These are phyloP conservation scores for Eimeria praecox DNA, from an alignment of 169 alveolate species.

Conservation along the genomic window DNA sequence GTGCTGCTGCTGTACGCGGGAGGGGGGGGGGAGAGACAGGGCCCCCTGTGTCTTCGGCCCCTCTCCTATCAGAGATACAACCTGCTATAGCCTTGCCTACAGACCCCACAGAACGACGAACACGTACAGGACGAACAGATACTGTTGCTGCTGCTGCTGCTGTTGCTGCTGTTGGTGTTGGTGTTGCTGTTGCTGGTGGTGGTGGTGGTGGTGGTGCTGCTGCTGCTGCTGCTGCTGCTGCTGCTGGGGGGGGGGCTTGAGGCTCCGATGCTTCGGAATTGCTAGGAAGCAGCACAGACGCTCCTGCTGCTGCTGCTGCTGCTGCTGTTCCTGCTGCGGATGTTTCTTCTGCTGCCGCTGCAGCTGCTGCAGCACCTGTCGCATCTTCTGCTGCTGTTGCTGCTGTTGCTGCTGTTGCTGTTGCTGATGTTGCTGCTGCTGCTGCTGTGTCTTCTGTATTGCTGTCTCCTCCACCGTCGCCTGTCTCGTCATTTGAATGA, in stretches of 20 bases:
- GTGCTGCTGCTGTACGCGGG: neutral
- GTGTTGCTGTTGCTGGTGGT: conserved; percentile 40
- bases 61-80: too few species aligned
- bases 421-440: neutral
- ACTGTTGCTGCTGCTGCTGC: neutral
- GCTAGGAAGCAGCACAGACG: too few species aligned
- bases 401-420: neutral
- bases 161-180: too few species aligned
- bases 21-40: too few species aligned
- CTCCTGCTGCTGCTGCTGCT: conserved; percentile 54
- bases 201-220: conserved; percentile 20
- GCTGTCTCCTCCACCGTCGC: neutral
- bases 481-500: neutral
- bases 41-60: too few species aligned
- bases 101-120: neutral
- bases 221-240: conserved; percentile 34
- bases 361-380: conserved; percentile 9
- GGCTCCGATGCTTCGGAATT: too few species aligned
- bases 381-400: conserved; percentile 51
- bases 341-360: neutral
- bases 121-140: neutral
- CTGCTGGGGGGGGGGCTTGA: neutral
- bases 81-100: too few species aligned
- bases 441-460: neutral
- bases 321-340: conserved; percentile 9